Evolutionary conservation across 1,284 basidiomycete species (phyloP), one percentile per base, ranked within the genome.

Genomic region (Boletus coffeatus): DNA sequence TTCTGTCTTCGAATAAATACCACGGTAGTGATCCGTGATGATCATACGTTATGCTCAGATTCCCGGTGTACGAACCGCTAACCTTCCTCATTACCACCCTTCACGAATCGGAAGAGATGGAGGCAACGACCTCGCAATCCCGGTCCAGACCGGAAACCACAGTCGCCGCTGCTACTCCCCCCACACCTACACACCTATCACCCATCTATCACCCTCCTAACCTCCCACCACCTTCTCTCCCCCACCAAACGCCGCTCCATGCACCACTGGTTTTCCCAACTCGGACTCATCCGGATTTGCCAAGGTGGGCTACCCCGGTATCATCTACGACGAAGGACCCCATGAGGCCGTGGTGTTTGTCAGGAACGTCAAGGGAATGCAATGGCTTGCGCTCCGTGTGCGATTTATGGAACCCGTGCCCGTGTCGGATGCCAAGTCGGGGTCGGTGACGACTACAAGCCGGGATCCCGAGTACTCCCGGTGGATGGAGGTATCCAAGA

Each of bases 291-390:
- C 14, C 0, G 89, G 89, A 0, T 91, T 90, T 69, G 84, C 87
- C 5, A 91, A 91, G 74, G 80, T 88, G 13, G 89, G 89, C 0
- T 83, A 91, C 69, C 89, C 89, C 1, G 88, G 88, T 5, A 78
- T 89, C 55, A 88, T 92, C 61, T 92, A 90, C 65, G 86, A 81
- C 21, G 79, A 86, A 67, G 89, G 89, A 2, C 68, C 70, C 8
- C 75, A 76, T 55, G 74, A 77, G 9, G 77, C 82, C 61, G 75
- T 92, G 66, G 84, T 87, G 66, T 90, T 90, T 68, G 81, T 88
- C 2, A 73, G 72, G 16, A 86, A 86, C 62, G 82, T 92, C 60
- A 89, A 87, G 71, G 81, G 79, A 29, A 90, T 90, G 89, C 87
- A 90, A 68, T 92, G 89, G 90, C 78, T 91, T 1, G 89, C 89